Percentiles rank a stretch among this genome's conserved stretches.
Evolutionary conservation across 1,139 yeast species (phyloP).

Genomic region (Geotrichum bryndzae): DNA sequence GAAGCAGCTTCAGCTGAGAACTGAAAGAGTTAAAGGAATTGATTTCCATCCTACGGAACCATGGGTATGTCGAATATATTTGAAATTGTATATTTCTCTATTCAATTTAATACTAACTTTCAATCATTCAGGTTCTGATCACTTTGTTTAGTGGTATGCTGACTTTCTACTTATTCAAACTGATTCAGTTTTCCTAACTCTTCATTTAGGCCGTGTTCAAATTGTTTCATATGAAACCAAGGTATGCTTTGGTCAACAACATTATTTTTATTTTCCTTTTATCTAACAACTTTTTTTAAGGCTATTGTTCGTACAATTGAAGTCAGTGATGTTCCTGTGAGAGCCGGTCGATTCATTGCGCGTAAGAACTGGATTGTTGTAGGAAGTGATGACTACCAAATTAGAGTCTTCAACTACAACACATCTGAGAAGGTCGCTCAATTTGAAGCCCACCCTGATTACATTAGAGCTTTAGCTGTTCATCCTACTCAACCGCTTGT

Average conservation of each 20-base stretch:
- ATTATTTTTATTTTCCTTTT: conserved; percentile 21
- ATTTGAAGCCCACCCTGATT: conserved; percentile 97
- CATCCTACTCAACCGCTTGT: conserved; percentile 91
- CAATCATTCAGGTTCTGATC: conserved; percentile 44
- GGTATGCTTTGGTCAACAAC: conserved; percentile 25
- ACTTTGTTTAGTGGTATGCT: conserved; percentile 72
- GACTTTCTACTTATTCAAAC: background rate
- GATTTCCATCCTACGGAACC: conserved; percentile 98
- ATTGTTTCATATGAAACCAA: conserved; percentile 90
- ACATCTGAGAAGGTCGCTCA: conserved; percentile 76
- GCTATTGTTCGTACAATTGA: conserved; percentile 64
- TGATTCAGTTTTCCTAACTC: conserved; percentile 1
- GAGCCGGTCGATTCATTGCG: conserved; percentile 92
- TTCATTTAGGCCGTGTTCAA: conserved; percentile 52
- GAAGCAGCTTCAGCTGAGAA: conserved; percentile 77
- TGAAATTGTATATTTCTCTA: background rate
- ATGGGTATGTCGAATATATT: conserved; percentile 46
- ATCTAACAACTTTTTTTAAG: conserved; percentile 24
- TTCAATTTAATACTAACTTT: conserved; percentile 3
- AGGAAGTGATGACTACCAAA: conserved; percentile 91
- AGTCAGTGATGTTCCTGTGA: conserved; percentile 89
- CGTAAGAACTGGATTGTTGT: conserved; percentile 96
- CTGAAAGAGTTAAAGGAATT: conserved; percentile 95
- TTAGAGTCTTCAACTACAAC: conserved; percentile 88
- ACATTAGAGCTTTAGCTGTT: conserved; percentile 85